phyloP scores from a whole-genome alignment of 805 yeast genomes.

The Kuraishia borneana region DNA sequence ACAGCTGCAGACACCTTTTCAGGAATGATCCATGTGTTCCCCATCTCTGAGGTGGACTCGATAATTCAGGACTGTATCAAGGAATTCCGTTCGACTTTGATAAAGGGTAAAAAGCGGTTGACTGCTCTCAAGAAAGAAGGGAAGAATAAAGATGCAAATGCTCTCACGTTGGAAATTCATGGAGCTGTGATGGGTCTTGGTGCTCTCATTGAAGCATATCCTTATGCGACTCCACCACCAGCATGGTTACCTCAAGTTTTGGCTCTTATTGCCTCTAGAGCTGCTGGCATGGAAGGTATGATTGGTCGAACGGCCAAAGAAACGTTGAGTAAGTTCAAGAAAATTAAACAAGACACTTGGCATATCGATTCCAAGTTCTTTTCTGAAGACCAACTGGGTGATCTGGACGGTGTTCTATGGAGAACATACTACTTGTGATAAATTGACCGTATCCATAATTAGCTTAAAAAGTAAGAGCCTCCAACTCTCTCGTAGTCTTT shows the following conservation, averaged over 20 bases:
- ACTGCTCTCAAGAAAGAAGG: slow-evolving; percentile 13
- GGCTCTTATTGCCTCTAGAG: slow-evolving; percentile 56
- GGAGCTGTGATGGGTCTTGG: slow-evolving; percentile 87
- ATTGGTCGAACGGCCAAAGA: slow-evolving; percentile 80
- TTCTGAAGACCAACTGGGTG: slow-evolving; percentile 71
- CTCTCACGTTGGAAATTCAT: slow-evolving; percentile 37
- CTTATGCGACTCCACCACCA: slow-evolving; percentile 88
- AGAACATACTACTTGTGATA: slow-evolving; percentile 75
- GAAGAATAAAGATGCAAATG: slow-evolving; percentile 12
- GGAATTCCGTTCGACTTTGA: slow-evolving; percentile 30
- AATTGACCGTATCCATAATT: neutral
- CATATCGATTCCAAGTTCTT: slow-evolving; percentile 74
- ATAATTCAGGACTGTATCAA: slow-evolving; percentile 30
- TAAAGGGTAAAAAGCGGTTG: slow-evolving; percentile 14
- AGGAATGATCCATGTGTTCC: slow-evolving; percentile 61
- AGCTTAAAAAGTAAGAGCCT: slow-evolving; percentile 45
- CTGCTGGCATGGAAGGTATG: slow-evolving; percentile 63
- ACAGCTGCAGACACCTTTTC: slow-evolving; percentile 66
- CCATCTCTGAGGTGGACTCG: slow-evolving; percentile 31
- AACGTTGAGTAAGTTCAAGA: slow-evolving; percentile 73
- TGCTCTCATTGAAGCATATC: slow-evolving; percentile 79
- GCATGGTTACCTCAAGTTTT: slow-evolving; percentile 73
- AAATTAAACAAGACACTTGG: slow-evolving; percentile 94
- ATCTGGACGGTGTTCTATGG: slow-evolving; percentile 89
- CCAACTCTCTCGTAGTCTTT: slow-evolving; percentile 46